Percentiles rank a stretch among this genome's conserved stretches.
These are phyloP conservation scores for Pichia nakasei DNA, from an alignment of 805 yeast species.

Conservation along the genomic window DNA sequence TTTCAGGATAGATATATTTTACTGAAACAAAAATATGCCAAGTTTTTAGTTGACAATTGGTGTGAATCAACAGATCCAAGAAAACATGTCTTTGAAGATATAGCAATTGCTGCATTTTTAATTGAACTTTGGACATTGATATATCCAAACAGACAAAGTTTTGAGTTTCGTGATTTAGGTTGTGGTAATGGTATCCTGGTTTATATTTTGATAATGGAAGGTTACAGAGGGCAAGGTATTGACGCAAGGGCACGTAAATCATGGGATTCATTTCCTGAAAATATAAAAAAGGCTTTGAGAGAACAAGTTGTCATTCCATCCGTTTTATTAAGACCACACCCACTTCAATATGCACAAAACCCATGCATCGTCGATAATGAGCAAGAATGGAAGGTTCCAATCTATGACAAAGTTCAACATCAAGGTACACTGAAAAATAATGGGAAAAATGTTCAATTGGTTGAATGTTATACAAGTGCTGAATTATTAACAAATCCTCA, in stretches of 20 bases:
- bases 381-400: slow-evolving; percentile 46
- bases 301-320: slow-evolving; percentile 85
- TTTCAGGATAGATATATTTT: slow-evolving; percentile 78
- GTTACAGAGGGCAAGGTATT: slow-evolving; percentile 73
- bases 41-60: slow-evolving; percentile 71
- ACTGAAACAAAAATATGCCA: slow-evolving; percentile 76
- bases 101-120: slow-evolving; percentile 89
- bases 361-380: slow-evolving; percentile 57
- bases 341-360: slow-evolving; percentile 42
- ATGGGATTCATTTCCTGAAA: slow-evolving; percentile 69
- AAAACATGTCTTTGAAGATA: slow-evolving; percentile 93
- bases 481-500: slow-evolving; percentile 42
- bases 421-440: slow-evolving; percentile 13
- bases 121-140: slow-evolving; percentile 73
- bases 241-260: slow-evolving; percentile 88
- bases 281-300: slow-evolving; percentile 45
- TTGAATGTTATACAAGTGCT: slow-evolving; percentile 48
- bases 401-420: slow-evolving; percentile 20
- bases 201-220: slow-evolving; percentile 66
- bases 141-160: slow-evolving; percentile 30
- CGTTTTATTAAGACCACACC: slow-evolving; percentile 60
- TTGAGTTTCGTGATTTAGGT: slow-evolving; percentile 82
- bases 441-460: slow-evolving; percentile 31
- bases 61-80: slow-evolving; percentile 90
- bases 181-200: slow-evolving; percentile 92